phyloP scores from a whole-genome alignment of 257 asterid species.

The Pogostemon cablin region DNA sequence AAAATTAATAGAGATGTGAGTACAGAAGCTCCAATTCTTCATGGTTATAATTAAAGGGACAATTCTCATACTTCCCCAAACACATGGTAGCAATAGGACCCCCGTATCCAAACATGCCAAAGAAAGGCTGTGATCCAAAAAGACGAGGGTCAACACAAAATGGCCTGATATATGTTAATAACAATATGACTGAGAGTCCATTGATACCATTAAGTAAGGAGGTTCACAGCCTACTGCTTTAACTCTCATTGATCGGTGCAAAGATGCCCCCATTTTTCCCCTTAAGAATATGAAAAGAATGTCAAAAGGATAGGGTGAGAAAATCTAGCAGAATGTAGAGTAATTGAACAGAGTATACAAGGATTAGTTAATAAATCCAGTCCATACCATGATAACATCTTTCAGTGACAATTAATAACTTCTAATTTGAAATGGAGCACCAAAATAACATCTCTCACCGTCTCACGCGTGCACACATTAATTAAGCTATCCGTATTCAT shows the following conservation, averaged over 20 bases:
- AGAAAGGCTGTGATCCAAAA: slow-evolving; percentile 62
- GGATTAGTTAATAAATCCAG: slow-evolving; percentile 4
- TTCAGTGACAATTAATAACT: background rate
- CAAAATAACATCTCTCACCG: background rate
- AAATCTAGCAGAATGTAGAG: background rate
- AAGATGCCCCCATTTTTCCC: slow-evolving; percentile 85
- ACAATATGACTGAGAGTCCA: background rate
- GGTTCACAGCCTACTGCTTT: slow-evolving; percentile 66
- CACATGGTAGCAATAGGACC: slow-evolving; percentile 80
- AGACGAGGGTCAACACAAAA: slow-evolving; percentile 20
- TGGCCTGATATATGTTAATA: slow-evolving; percentile 5
- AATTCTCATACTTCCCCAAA: slow-evolving; percentile 66
- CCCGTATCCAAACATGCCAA: slow-evolving; percentile 88
- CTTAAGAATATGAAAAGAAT: slow-evolving; percentile 36
- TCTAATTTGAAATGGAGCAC: background rate
- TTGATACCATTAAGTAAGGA: slow-evolving; percentile 65
- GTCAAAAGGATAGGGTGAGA: background rate
- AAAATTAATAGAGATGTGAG: background rate
- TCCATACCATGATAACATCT: slow-evolving; percentile 12
- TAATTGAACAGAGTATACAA: background rate
- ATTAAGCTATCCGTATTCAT: slow-evolving; percentile 2
- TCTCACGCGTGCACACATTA: background rate
- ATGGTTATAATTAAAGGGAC: slow-evolving; percentile 20
- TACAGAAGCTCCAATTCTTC: background rate
- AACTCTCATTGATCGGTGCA: slow-evolving; percentile 50